Evolutionary conservation across 768 basidiomycete genomes (phyloP).

Genomic region (Solioccasus polychromus): DNA sequence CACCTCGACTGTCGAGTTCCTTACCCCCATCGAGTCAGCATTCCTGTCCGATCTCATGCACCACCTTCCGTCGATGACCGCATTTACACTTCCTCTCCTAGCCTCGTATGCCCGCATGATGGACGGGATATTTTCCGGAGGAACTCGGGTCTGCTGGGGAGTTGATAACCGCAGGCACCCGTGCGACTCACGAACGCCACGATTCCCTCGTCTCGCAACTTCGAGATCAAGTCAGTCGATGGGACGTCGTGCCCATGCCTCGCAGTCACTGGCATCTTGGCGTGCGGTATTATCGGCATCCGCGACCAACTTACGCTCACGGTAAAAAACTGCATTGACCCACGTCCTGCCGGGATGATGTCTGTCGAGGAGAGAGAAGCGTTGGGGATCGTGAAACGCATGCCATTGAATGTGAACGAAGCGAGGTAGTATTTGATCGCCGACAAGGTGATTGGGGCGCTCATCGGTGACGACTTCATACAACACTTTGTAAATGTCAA

Average conservation of each 20-base stretch:
- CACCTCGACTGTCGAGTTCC: conserved; percentile 21
- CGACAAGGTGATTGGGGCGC: conserved; percentile 35
- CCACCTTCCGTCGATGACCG: conserved; percentile 55
- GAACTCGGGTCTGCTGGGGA: conserved; percentile 69
- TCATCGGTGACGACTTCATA: conserved; percentile 48
- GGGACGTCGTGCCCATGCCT: conserved; percentile 63
- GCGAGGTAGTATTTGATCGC: conserved; percentile 41
- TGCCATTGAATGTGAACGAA: conserved; percentile 50
- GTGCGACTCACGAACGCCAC: conserved; percentile 52
- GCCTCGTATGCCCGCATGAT: conserved; percentile 62
- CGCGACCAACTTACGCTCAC: conserved; percentile 34
- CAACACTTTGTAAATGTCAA: conserved; percentile 48
- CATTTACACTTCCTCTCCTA: conserved; percentile 54
- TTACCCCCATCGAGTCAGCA: conserved; percentile 49
- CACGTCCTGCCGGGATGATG: conserved; percentile 40
- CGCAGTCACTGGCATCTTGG: conserved; percentile 54
- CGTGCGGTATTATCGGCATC: conserved; percentile 54
- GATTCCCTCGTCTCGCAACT: conserved; percentile 50
- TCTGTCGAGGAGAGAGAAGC: conserved; percentile 41
- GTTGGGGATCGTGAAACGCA: conserved; percentile 47
- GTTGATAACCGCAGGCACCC: conserved; percentile 63
- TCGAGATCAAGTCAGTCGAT: conserved; percentile 62
- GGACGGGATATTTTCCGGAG: conserved; percentile 70
- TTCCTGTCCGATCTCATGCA: conserved; percentile 61
- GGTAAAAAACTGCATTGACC: conserved; percentile 36